Percentiles rank a stretch among this genome's conserved stretches.
phyloP scores from a whole-genome alignment of 2,329 filamentous ascomycete species.

The Stylonectria norvegica region DNA sequence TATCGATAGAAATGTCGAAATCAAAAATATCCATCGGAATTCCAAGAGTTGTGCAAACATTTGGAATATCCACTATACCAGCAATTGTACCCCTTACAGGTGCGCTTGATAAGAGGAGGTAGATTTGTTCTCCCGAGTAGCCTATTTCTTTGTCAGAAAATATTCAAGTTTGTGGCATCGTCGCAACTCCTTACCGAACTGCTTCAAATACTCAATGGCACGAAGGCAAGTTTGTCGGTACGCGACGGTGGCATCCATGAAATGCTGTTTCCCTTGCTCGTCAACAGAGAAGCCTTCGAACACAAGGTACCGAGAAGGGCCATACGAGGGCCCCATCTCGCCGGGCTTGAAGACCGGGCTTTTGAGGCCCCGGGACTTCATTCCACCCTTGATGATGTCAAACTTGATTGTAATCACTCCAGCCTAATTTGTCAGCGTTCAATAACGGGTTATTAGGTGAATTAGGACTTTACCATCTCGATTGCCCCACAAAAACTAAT shows the following conservation, averaged over 20 bases:
- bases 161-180: background rate
- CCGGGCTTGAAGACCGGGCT: constrained; percentile 82
- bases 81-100: constrained; percentile 86
- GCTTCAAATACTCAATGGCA: constrained; percentile 36
- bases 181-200: constrained; percentile 26
- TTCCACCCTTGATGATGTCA: constrained; percentile 77
- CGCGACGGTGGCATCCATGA: constrained; percentile 79
- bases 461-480: constrained; percentile 59
- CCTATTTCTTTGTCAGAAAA: constrained; percentile 38
- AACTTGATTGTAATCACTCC: constrained; percentile 89
- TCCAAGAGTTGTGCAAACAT: constrained; percentile 84
- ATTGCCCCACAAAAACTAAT: constrained; percentile 88
- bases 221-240: constrained; percentile 77
- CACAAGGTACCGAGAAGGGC: constrained; percentile 59
- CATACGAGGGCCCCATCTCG: constrained; percentile 84
- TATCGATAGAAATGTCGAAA: constrained; percentile 77
- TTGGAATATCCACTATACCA: constrained; percentile 86
- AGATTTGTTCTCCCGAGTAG: constrained; percentile 72
- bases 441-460: background rate
- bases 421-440: constrained; percentile 38
- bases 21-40: constrained; percentile 93
- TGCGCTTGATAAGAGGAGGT: constrained; percentile 79
- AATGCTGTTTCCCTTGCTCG: constrained; percentile 83
- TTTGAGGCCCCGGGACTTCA: constrained; percentile 71
- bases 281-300: constrained; percentile 82